Evolutionary conservation across 306 rosid species (phyloP).

Genomic region (Gastrolobium villosum): DNA sequence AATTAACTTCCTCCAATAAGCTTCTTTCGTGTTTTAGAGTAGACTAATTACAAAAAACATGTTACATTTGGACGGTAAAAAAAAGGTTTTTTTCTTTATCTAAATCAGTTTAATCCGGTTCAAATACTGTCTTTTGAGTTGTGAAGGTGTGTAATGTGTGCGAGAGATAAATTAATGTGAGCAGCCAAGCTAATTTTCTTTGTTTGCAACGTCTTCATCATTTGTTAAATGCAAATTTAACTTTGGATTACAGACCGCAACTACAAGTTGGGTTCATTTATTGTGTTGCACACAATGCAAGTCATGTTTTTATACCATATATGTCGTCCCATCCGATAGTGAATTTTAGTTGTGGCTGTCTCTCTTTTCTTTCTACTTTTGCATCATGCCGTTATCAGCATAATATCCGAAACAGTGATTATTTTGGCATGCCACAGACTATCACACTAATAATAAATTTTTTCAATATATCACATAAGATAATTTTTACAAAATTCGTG

Average conservation of each 20-base stretch:
- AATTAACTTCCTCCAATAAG: conserved; percentile 7
- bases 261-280: conserved; percentile 27
- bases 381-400: conserved; percentile 2
- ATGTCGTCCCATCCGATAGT: not conserved
- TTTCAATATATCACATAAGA: too few relatives aligned
- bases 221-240: conserved; percentile 15
- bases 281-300: not conserved
- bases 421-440: too few relatives aligned
- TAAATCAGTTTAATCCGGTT: too few relatives aligned
- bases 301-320: too few relatives aligned
- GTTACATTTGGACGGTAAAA: conserved; percentile 11
- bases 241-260: not conserved
- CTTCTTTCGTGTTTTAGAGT: not conserved
- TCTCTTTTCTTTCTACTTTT: conserved; percentile 17
- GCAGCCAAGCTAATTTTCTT: not conserved
- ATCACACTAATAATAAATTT: too few relatives aligned
- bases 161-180: conserved; percentile 2
- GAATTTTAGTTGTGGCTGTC: not conserved
- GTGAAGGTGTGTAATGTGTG: not conserved
- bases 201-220: not conserved
- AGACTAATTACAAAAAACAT: not conserved
- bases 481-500: too few relatives aligned
- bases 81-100: too few relatives aligned
- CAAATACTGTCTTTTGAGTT: too few relatives aligned
- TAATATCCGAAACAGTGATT: too few relatives aligned